Evolutionary conservation across 768 basidiomycete species (phyloP), one percentile per base, ranked within the genome.

Genomic region (Boletellus ananiceps): DNA sequence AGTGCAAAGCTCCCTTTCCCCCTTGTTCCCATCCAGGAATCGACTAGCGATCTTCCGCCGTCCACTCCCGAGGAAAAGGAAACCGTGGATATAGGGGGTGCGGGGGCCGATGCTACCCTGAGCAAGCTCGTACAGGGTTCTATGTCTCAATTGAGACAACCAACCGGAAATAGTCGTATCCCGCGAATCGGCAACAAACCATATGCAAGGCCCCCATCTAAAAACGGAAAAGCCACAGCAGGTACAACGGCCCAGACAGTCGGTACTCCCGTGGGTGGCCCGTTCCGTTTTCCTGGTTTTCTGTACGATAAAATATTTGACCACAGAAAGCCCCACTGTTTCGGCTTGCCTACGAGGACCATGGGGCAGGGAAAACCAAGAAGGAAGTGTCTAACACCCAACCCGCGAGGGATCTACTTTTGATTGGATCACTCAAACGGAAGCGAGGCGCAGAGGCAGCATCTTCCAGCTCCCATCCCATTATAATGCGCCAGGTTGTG

Each of bases 131-230:
- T 60, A 16, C 57, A 66, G 32, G 49, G 60, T n/a, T 51, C 57
- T 5, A 78, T 75, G 47, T 78, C 79, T 15, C 72, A 52, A 39
- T 59, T 83, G 45, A 80, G 75, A 57, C 78, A 82, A 52, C 64
- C 71, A 8, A 57, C 65, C 21, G 37, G 29, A n/a, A 74, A 71
- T 0, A 82, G 83, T 63, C 74, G 74, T 61, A 85, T 85, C 57
- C 83, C 83, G 15, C 74, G 83, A 50, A 79, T 81, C 36, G 74
- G 74, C 32, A 64, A 63, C 21, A 84, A 83, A 46, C 83, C 82
- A 3, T 85, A 84, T 63, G 66, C 74, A 27, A 73, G 79, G 50
- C 72, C 72, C 43, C 44, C 29, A 16, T 27, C 57, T 8, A 52
- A 47, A 31, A 46, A 44, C 9, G 53, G 39, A 39, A 59, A 31